These are phyloP conservation scores for Bipolaris bicolor DNA, from an alignment of 2,329 filamentous ascomycete species.

Conservation along the genomic window DNA sequence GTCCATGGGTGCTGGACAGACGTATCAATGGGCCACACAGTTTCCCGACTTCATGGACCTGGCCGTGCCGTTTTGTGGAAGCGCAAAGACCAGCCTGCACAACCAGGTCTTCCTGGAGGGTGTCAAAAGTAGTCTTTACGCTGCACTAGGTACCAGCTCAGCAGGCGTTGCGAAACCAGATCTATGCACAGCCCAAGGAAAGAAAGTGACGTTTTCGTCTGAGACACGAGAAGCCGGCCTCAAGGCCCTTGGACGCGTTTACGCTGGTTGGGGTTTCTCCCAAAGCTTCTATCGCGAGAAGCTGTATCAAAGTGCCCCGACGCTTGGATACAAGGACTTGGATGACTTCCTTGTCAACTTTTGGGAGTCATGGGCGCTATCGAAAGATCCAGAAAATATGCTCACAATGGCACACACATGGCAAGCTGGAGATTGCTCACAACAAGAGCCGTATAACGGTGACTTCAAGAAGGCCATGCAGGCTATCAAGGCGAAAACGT, in stretches of 20 bases:
- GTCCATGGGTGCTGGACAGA: conserved; percentile 74
- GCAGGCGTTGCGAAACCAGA: conserved; percentile 53
- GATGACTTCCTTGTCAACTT: conserved; percentile 77
- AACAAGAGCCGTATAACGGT: conserved; percentile 71
- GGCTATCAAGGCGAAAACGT: conserved; percentile 72
- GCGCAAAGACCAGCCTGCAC: conserved; percentile 68
- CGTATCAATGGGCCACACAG: conserved; percentile 68
- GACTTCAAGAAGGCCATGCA: conserved; percentile 67
- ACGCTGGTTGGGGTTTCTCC: conserved; percentile 82
- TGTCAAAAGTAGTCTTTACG: conserved; percentile 65
- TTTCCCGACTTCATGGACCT: conserved; percentile 71
- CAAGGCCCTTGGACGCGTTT: conserved; percentile 75
- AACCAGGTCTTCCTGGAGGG: conserved; percentile 73
- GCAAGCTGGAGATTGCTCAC: conserved; percentile 74
- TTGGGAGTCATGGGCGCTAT: conserved; percentile 76
- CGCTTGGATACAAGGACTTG: conserved; percentile 68
- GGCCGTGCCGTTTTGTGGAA: conserved; percentile 69
- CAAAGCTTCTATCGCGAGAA: conserved; percentile 78
- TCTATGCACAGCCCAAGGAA: conserved; percentile 26
- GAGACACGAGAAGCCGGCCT: conserved; percentile 64
- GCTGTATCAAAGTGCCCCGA: conserved; percentile 63
- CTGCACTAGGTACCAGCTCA: conserved; percentile 61
- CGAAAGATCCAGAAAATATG: conserved; percentile 77
- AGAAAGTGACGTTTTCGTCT: conserved; percentile 55
- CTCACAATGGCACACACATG: conserved; percentile 78